phyloP scores from a whole-genome alignment of 441 rosid genomes.

The Mallotus repandus region DNA sequence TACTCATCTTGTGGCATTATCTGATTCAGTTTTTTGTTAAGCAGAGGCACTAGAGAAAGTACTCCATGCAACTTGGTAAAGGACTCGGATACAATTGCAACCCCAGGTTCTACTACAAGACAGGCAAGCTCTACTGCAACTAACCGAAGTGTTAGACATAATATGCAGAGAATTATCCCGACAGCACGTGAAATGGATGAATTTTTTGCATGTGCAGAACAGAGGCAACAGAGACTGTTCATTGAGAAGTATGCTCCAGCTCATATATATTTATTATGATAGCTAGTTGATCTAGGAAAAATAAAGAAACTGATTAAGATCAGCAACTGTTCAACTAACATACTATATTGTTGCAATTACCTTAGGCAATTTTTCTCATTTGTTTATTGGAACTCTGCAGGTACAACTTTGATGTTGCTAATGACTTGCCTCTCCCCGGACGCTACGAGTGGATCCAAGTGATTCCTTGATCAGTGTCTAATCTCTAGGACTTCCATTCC shows the following conservation, averaged over 20 bases:
- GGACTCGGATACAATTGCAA: slow-evolving; percentile 51
- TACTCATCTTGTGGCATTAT: background rate
- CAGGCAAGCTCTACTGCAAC: slow-evolving; percentile 37
- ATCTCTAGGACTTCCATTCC: slow-evolving; percentile 5
- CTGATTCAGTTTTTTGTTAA: slow-evolving; percentile 10
- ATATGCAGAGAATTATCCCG: slow-evolving; percentile 41
- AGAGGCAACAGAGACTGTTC: slow-evolving; percentile 65
- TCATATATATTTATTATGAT: background rate
- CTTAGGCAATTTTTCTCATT: background rate
- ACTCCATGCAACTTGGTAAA: slow-evolving; percentile 84
- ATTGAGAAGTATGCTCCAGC: slow-evolving; percentile 57
- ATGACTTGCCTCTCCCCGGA: slow-evolving; percentile 81
- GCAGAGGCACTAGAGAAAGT: slow-evolving; percentile 86
- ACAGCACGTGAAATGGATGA: slow-evolving; percentile 71
- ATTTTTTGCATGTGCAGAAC: slow-evolving; percentile 70
- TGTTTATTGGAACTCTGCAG: slow-evolving; percentile 39
- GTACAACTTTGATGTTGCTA: slow-evolving; percentile 90
- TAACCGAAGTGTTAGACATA: slow-evolving; percentile 35
- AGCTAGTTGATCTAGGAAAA: background rate
- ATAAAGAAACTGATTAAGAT: background rate
- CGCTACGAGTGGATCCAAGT: slow-evolving; percentile 78
- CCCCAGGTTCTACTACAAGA: slow-evolving; percentile 65
- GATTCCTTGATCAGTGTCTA: slow-evolving; percentile 39
- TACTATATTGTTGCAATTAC: background rate
- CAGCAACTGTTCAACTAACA: background rate